Percentiles rank a stretch among this genome's conserved stretches.
Conservation (phyloP, 352 stramenopile species). For the Phytophthora aleatoria region DNA sequence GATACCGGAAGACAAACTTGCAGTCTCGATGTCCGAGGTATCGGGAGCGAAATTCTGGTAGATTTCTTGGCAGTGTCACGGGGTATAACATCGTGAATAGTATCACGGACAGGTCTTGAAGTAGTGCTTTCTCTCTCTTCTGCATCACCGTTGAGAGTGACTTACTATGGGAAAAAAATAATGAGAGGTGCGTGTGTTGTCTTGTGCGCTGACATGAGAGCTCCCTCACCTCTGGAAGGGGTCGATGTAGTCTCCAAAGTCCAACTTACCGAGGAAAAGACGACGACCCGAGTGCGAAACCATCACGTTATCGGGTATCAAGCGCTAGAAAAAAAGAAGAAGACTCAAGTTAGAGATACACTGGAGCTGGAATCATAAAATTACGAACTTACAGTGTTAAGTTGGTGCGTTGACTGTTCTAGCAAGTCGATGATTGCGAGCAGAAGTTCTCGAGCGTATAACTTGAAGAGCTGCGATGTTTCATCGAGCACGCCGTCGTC, state of each 20-base stretch:
- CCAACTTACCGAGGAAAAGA: conserved; percentile 27
- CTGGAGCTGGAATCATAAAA: too few species aligned
- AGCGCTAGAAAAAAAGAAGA: conserved; percentile 4
- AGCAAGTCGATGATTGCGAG: conserved; percentile 21
- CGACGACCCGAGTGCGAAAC: conserved; percentile 28
- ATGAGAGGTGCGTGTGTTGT: too few species aligned
- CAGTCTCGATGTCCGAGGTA: conserved; percentile 1
- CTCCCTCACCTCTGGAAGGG: conserved; percentile 17
- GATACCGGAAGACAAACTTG: conserved; percentile 4
- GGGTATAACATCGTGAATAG: conserved; percentile 29
- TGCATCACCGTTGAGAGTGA: background rate
- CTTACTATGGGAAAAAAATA: background rate
- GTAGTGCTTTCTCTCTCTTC: conserved; percentile 13
- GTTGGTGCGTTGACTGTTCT: conserved; percentile 23
- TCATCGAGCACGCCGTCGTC: conserved; percentile 18
- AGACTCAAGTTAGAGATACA: background rate
- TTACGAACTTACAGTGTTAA: conserved; percentile 8
- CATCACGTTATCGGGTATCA: conserved; percentile 25
- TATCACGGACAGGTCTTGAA: conserved; percentile 26
- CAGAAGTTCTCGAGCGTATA: conserved; percentile 27
- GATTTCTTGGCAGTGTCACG: conserved; percentile 23
- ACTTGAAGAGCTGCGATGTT: conserved; percentile 20
- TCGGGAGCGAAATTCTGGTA: conserved; percentile 14
- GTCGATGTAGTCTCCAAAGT: conserved; percentile 27
- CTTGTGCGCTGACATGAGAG: too few species aligned